Evolutionary conservation across 202 grass and related monocot genomes (phyloP).

Genomic region (Panicum hallii): DNA sequence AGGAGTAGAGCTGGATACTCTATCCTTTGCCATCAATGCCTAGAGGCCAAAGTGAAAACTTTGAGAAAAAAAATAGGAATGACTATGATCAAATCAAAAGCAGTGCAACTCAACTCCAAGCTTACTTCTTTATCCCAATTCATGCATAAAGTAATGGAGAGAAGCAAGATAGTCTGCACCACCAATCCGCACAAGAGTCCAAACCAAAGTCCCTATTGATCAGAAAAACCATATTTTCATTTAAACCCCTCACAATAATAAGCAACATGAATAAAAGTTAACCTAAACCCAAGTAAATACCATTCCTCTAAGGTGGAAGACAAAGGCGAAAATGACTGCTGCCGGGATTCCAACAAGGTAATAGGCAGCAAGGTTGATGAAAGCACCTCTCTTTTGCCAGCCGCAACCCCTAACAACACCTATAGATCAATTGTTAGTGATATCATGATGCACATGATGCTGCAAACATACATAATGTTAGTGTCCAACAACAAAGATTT

Average conservation of each 20-base stretch:
- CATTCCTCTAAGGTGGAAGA: conserved; percentile 51
- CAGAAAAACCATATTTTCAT: not conserved
- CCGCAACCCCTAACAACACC: conserved; percentile 40
- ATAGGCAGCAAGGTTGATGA: conserved; percentile 63
- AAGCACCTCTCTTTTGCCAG: conserved; percentile 63
- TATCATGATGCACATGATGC: too few relatives aligned
- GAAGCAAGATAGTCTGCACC: conserved; percentile 47
- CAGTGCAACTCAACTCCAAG: too few relatives aligned
- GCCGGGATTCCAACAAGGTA: conserved; percentile 17
- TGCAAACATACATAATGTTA: too few relatives aligned
- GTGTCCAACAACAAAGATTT: too few relatives aligned
- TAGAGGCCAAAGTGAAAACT: not conserved
- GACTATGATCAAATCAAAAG: too few relatives aligned
- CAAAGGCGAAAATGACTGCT: conserved; percentile 42
- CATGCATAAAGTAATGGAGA: conserved; percentile 37
- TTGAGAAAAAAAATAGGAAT: not conserved
- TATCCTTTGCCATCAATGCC: not conserved
- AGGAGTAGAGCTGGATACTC: not conserved
- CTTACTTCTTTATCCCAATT: conserved; percentile 46
- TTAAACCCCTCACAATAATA: not conserved
- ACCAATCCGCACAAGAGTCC: conserved; percentile 62
- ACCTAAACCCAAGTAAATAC: conserved; percentile 2
- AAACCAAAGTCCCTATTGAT: conserved; percentile 64
- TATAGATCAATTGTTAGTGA: conserved; percentile 1
- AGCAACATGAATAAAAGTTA: too few relatives aligned